Base-by-base conservation (phyloP, 2,329 filamentous ascomycete species). In the Teratosphaeria nubilosa region DNA sequence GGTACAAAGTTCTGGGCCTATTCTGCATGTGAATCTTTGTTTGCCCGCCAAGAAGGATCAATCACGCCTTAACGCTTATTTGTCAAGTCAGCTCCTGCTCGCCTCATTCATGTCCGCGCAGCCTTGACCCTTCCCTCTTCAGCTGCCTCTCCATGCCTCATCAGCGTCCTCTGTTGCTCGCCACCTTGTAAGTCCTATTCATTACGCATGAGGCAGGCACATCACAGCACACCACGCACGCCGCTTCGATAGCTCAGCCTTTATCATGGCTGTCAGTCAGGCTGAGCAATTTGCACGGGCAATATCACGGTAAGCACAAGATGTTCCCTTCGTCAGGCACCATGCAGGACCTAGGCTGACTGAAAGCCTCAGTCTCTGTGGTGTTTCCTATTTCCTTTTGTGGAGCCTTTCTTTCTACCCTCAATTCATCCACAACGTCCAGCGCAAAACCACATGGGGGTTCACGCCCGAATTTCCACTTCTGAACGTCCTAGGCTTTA, bases 391-490 rank as follows among this genome's bases (percentile, higher is more conserved):
- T 58, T 65, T 66, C 58, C 25, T 60, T 31, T 62, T 64, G 41
- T 74, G 92, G 92, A 92, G 88, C 13, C 76, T 86, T 16, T 95
- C 90, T 16, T 97, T 96, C 76, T 97, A 97, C 72, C 91, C 92
- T 1, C 94, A 97, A 71, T 84, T 88, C 6, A 75, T 95, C 60
- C 81, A 90, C 62, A 97, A 96, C 78, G 86, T 80, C 72, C 78
- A 78, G 31, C 86, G 90, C 56, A 83, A 83, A 58, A 88, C 89
- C 9, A 96, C 91, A 4, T 81, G 83, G 22, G 94, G 94, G 48
- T 86, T 92, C 4, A 89, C 90, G 0, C 86, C 95, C 63, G 91
- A 96, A 72, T 96, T 95, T 68, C 90, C 90, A 20, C 80, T 87
- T 20, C 79, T 90, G 66, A 94, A 94, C 73, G 70, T 80, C 45